Base-by-base conservation (phyloP, 2,329 filamentous ascomycete species). In the Alternaria arbusti region DNA sequence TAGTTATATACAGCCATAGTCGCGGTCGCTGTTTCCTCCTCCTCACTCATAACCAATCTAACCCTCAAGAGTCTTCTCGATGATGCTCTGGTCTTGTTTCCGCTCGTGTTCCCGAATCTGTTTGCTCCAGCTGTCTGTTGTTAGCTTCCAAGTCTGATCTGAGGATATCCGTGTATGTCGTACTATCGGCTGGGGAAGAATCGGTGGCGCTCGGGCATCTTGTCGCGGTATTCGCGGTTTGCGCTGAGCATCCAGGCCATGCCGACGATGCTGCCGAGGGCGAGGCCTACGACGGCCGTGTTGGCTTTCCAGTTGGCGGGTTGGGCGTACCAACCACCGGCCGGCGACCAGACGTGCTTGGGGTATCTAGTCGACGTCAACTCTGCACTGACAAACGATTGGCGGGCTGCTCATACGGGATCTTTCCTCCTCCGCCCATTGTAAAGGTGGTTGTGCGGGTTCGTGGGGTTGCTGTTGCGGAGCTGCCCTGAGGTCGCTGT, bases 271-370 rank as follows among this genome's bases (percentile, higher is more conserved):
- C 91, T 90, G 70, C 90, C 70, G 55, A 96, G 84, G 59, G 91
- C 87, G 51, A 84, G 86, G 64, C 88, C 87, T 78, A 94, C 89
- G 71, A 96, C 85, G 59, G 90, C 86, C 6, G 96, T 99, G 86
- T 99, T 99, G 76, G 85, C 84, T 81, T 91, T 96, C 96, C 96
- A 99, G 87, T 99, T 99, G 72, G 88, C 86, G 57, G 96, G 96
- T 81, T 97, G 95, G 58, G 91, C 85, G 83, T 99, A 99, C 96
- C 96, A 99, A 83, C 96, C 96, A 87, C 96, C 96, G 70, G 95
- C 87, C 66, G 96, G 96, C 78, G 96, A 98, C 96, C 96, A 99
- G 87, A 99, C 93, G 87, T 99, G 95, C 87, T 97, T 97, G 82
- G 94, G 94, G 84, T 97, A 97, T 79, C 93, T 97, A 75, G 22